Evolutionary conservation across 495 filamentous ascomycete genomes (phyloP).

Genomic region (Aspergillus indologenus): DNA sequence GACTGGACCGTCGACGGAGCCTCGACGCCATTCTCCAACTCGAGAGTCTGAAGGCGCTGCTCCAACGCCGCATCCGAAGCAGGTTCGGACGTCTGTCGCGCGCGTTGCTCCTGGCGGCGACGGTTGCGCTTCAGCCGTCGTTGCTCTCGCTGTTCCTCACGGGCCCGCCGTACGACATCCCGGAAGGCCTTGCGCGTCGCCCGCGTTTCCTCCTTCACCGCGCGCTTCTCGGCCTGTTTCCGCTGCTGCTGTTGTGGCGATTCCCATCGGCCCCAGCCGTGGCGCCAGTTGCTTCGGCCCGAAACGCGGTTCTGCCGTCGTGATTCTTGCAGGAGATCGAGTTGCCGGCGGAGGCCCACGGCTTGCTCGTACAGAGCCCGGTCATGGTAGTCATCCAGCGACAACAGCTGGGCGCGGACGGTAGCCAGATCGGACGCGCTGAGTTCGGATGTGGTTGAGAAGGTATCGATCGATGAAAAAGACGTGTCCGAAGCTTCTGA

Average conservation of each 20-base stretch:
- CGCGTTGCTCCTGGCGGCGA: conserved; percentile 22
- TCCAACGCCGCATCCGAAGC: conserved; percentile 9
- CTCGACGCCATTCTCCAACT: conserved; percentile 19
- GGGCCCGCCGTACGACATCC: conserved; percentile 38
- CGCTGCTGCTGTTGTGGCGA: conserved; percentile 37
- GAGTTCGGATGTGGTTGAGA: conserved; percentile 43
- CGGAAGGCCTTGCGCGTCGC: conserved; percentile 40
- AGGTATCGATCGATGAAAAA: conserved; percentile 40
- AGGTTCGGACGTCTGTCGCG: conserved; percentile 4
- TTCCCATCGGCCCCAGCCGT: conserved; percentile 39
- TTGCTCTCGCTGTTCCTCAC: conserved; percentile 38
- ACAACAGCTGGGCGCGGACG: conserved; percentile 39
- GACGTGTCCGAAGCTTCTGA: conserved; percentile 41
- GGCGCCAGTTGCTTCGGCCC: conserved; percentile 26
- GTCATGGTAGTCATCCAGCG: conserved; percentile 39
- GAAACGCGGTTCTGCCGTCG: conserved; percentile 33
- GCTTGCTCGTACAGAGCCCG: conserved; percentile 40
- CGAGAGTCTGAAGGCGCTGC: conserved; percentile 25
- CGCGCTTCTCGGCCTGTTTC: conserved; percentile 28
- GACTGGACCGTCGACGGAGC: conserved; percentile 16
- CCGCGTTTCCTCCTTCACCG: conserved; percentile 40
- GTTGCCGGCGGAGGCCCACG: conserved; percentile 38
- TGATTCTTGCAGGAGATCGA: conserved; percentile 36
- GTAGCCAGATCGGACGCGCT: conserved; percentile 40
- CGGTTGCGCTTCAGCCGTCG: conserved; percentile 25